Base-by-base conservation (phyloP, 2,329 filamentous ascomycete species). In the Parastagonospora avenae region DNA sequence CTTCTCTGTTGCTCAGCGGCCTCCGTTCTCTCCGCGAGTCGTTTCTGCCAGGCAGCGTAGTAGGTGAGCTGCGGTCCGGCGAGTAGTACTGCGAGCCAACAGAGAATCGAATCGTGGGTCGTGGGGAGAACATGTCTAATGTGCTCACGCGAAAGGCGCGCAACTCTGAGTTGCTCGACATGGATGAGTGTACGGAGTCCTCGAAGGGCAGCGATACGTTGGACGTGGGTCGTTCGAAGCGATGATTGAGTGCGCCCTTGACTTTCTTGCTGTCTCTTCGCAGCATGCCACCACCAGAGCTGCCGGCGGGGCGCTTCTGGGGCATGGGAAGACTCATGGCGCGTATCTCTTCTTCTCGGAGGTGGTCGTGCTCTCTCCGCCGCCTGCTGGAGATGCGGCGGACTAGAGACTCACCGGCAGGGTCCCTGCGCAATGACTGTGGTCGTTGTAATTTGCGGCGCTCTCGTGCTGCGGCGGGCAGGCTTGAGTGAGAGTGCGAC, bases 331-430 rank as follows among this genome's bases (percentile, higher is more conserved):
- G 84, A 66, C 85, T 89, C 89, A 97, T 90, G 46, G 90, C 86
- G 68, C 87, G 90, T 67, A 97, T 92, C 74, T 96, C 91, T 55
- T 90, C 90, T 74, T 96, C 92, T 50, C 93, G 84, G 51, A 88
- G 82, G 68, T 85, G 84, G 56, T 95, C 90, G 61, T 88, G 87
- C 39, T 67, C 65, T 46, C 57, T 62, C 63, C 88, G 85, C 75
- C 90, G 72, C 60, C 74, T 95, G 77, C 85, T 92, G 35, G 89
- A 89, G 67, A 86, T 91, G 54, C 87, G 86, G 52, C 86, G 84
- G 44, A 84, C 75, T 27, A 88, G 75, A 19, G 78, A 77, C 43
- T 86, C 83, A 58, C 82, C 80, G 50, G 80, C 80, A 56, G 80
- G 80, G 62, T 84, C 83, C 70, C 87, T 90, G 55, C 77, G 78